Base-by-base conservation (phyloP, 805 yeast genomes). In the Kazachstania kunashirensis region DNA sequence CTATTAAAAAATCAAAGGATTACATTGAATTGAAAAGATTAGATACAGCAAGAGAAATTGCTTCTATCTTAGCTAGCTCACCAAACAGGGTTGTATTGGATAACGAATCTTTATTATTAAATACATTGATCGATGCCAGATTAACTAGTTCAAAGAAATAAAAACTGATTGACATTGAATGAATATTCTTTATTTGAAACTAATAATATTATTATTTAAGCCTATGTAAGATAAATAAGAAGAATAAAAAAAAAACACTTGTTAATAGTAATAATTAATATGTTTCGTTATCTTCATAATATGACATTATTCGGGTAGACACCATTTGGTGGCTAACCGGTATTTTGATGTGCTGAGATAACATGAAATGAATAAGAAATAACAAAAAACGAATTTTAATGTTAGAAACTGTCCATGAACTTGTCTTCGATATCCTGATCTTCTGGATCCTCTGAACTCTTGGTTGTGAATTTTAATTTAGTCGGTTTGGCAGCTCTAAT, bases 21-120 rank as follows among this genome's bases (percentile, higher is more conserved):
- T 92, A 92, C 61, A 95, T 92, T 34, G 98, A 92, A 62, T 75
- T 92, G 64, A 92, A 89, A 70, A 80, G 96, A 65, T 75, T 92
- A 59, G 97, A 89, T 59, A 92, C 97, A 31, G 97, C 98, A 14
- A 77, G 88, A 55, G 98, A 92, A 55, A 92, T 92, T 61, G 96
- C 97, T 29, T 68, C 65, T 23, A 84, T 89, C 28, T 67, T 92
- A 54, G 74, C 95, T 24, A 68, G 67, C 50, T 84, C 96, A 40
- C 96, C 96, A 51, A 92, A 92, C 76, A 78, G 76, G 60, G 85
- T 92, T 52, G 71, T 89, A 52, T 73, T 92, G 55, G 96, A 89
- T 58, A 88, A 84, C 60, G 95, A 84, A 63, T 80, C 96, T 19
- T 75, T 92, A 61, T 71, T 92, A 62, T 74, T 92, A 61, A 84